A percentile compares a stretch with the other conserved stretches of the same genome.
phyloP scores from a whole-genome alignment of 2,329 filamentous ascomycete species.

The Phyllachora maydis region DNA sequence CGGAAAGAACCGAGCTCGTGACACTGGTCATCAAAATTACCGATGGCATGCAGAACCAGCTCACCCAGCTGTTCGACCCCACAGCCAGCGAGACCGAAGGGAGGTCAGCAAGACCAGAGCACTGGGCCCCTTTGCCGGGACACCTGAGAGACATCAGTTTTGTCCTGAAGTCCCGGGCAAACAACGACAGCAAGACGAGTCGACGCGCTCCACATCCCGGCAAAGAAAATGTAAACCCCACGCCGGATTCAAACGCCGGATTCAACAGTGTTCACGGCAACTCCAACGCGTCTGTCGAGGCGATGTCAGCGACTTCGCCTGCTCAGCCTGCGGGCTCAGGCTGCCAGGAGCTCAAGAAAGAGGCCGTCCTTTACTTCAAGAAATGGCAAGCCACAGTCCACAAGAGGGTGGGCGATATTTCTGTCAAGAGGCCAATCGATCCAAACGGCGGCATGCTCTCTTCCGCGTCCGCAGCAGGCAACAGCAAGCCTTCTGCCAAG shows the following conservation, averaged over 20 bases:
- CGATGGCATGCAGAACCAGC: constrained; percentile 30
- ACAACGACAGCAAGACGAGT: too few species aligned
- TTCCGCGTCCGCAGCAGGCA: too few species aligned
- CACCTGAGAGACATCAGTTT: constrained; percentile 8
- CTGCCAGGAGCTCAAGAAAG: constrained; percentile 42
- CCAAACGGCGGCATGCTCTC: too few species aligned
- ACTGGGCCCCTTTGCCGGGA: constrained; percentile 12
- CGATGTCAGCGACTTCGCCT: too few species aligned
- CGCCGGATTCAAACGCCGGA: neutral
- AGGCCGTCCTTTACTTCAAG: constrained; percentile 50
- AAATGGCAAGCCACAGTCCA: constrained; percentile 61
- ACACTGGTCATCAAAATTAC: constrained; percentile 28
- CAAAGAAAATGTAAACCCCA: too few species aligned
- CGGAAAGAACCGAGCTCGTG: constrained; percentile 30
- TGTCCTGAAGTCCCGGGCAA: constrained; percentile 1
- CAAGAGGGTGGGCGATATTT: constrained; percentile 48
- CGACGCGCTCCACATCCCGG: too few species aligned
- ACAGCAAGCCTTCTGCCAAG: too few species aligned
- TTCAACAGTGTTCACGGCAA: too few species aligned
- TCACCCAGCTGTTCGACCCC: constrained; percentile 29
- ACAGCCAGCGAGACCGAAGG: constrained; percentile 9
- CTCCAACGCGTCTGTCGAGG: too few species aligned
- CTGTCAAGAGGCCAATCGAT: constrained; percentile 24
- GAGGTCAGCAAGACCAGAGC: constrained; percentile 5
- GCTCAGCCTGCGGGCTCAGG: neutral